phyloP scores from a whole-genome alignment of 805 yeast species.

The Monosporozyma unispora region DNA sequence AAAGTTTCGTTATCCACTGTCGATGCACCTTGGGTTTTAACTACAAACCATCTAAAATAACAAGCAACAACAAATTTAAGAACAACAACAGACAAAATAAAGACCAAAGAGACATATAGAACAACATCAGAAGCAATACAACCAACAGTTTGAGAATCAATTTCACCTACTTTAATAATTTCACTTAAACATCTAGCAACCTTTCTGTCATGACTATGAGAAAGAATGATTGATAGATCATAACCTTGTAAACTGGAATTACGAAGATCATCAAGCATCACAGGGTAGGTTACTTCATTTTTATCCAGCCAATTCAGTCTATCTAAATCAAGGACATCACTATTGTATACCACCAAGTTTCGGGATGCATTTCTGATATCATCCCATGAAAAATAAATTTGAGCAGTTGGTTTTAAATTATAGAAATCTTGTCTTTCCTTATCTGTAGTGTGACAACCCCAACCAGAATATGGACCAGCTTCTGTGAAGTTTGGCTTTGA shows the following conservation, averaged over 20 bases:
- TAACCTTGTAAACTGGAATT: constrained; percentile 56
- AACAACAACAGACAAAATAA: constrained; percentile 72
- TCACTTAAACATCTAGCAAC: constrained; percentile 80
- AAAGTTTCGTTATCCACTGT: constrained; percentile 48
- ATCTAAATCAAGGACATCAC: constrained; percentile 77
- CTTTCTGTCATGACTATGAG: constrained; percentile 53
- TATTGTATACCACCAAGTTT: constrained; percentile 79
- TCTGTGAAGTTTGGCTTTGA: constrained; percentile 51
- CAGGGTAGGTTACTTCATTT: constrained; percentile 65
- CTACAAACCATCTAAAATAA: constrained; percentile 76
- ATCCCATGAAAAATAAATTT: constrained; percentile 86
- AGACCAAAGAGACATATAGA: constrained; percentile 67
- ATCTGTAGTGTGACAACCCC: constrained; percentile 81
- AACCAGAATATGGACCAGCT: constrained; percentile 60
- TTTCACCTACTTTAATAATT: constrained; percentile 77
- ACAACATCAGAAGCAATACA: constrained; percentile 89
- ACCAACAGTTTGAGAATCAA: constrained; percentile 86
- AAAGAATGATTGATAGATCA: constrained; percentile 68
- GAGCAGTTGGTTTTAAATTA: constrained; percentile 51
- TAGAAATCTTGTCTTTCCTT: constrained; percentile 64
- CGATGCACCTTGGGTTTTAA: constrained; percentile 75
- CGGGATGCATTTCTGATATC: constrained; percentile 61
- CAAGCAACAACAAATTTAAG: constrained; percentile 78
- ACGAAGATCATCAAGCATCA: constrained; percentile 52
- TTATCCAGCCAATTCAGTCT: constrained; percentile 65